Evolutionary conservation across 352 stramenopile genomes (phyloP), one percentile per base, ranked within the genome.

Genomic region (Phytophthora litchii): DNA sequence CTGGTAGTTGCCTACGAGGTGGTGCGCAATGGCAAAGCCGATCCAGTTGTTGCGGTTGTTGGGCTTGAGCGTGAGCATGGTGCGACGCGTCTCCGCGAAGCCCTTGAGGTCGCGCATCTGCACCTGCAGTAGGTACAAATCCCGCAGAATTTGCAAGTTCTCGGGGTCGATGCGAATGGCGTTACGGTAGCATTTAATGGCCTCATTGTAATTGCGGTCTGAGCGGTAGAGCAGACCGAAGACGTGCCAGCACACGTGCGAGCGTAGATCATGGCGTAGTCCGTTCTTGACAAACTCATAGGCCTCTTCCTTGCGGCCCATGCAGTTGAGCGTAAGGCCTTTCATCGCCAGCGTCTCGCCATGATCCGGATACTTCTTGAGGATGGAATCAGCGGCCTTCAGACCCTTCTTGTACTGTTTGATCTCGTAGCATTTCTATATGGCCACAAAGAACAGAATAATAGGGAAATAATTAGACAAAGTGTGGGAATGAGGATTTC

Each of bases 331-430:
- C 42, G 95, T 97, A 13, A 99, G 72, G 5, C 96, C 97, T 73
- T 99, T 99, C 96, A 99, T 99, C n/a, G 95, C 93, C 14, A 99
- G 72, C 42, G 93, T 98, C 70, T 98, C 97, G 32, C 97, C 97
- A 74, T 99, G 96, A 16, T 99, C 96, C 7, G 97, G 97, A 69
- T 95, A 96, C 64, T 98, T 98, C 67, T 98, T 98, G 21, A 99
- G 76, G 60, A 99, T 98, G 3, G 80, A 60, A 36, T 96, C 94
- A 21, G 96, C 91, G 17, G 93, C 86, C 65, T 99, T 99, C 3
- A 99, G 72, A 3, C 93, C 96, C 67, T 99, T 99, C 78, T 99
- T 99, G 86, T 99, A 99, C 69, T 98, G 92, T 74, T 99, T 99
- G 37, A 84, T 88, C 78, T 99, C 97, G 74, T 99, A 99, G 67